phyloP scores from a whole-genome alignment of 129 eudicot species.

The Tagetes patula region DNA sequence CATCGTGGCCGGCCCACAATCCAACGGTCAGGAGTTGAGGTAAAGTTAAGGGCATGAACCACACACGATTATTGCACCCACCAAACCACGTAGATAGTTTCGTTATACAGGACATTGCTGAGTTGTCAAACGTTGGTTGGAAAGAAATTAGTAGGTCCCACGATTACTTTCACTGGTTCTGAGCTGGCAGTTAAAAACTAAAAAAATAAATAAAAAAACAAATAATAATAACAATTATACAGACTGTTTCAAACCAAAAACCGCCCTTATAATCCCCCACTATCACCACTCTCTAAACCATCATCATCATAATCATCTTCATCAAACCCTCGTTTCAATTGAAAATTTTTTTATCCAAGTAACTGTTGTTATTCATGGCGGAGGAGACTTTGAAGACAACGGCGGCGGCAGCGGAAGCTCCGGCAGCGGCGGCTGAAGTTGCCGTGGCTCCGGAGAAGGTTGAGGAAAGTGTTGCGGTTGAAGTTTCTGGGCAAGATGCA shows the following conservation, averaged over 20 bases:
- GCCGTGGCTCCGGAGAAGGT: slow-evolving; percentile 46
- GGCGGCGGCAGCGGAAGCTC: slow-evolving; percentile 42
- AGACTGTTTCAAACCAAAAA: slow-evolving; percentile 57
- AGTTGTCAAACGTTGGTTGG: slow-evolving; percentile 68
- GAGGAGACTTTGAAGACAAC: slow-evolving; percentile 52
- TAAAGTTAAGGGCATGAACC: slow-evolving; percentile 32
- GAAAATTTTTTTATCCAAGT: background rate
- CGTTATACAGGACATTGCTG: slow-evolving; percentile 63
- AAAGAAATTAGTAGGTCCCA: slow-evolving; percentile 55
- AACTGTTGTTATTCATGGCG: slow-evolving; percentile 40
- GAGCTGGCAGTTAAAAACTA: slow-evolving; percentile 28
- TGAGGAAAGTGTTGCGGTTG: slow-evolving; percentile 30
- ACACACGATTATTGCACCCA: slow-evolving; percentile 38
- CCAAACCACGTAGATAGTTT: slow-evolving; percentile 38
- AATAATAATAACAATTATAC: slow-evolving; percentile 32
- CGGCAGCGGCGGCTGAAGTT: slow-evolving; percentile 38
- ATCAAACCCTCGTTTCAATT: background rate
- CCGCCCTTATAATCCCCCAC: slow-evolving; percentile 35
- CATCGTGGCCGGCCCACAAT: slow-evolving; percentile 28
- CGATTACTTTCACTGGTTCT: slow-evolving; percentile 37
- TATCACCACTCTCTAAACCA: background rate
- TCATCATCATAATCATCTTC: too few relatives aligned
- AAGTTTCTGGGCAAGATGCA: slow-evolving; percentile 29
- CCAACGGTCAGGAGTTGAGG: slow-evolving; percentile 38
- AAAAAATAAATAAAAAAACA: background rate